Evolutionary conservation across 257 asterid species (phyloP), one percentile per base, ranked within the genome.

Genomic region (Asclepias syriaca): DNA sequence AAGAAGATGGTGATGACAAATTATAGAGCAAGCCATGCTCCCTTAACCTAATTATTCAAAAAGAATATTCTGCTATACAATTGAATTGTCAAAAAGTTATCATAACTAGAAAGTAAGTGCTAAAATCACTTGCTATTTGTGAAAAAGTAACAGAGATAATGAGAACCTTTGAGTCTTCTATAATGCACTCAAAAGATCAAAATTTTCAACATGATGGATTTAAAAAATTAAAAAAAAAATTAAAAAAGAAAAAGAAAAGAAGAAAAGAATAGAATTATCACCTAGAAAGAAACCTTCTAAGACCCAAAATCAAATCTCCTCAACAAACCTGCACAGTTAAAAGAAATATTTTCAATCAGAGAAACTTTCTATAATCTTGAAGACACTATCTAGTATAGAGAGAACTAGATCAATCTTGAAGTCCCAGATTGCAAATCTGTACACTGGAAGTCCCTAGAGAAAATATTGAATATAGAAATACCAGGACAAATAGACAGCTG

Each of bases 281-380:
- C 72, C 68, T 69, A 55, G 14, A 61, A 58, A 3, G 66, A 72
- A n/a, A 63, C 75, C 80, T 70, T 73, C 70, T 51, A 58, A 71
- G 37, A 54, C 71, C 79, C 77, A 59, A 65, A 69, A 69, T 13
- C 8, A 45, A 37, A 63, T 59, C 66, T 64, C 54, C 73, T 8
- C 59, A 60, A 58, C 48, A 63, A 71, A 56, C 74, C 83, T 79
- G 83, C 77, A 77, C 21, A 46, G 51, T 8, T 9, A 21, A 40
- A 55, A 3, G 16, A 69, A 43, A 53, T 8, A 46, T 14, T 46
- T 24, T 43, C 48, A 6, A 67, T 29, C 5, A 48, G 59, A 8
- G 40, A 68, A 49, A 49, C 29, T 21, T 24, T 24, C 19, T 21
- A 21, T 49, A 49, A 49, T 43, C 1, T 24, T 27, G 43, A 49